These are phyloP conservation scores for Calonectria crousiana DNA, from an alignment of 2,329 filamentous ascomycete species.

Conservation along the genomic window DNA sequence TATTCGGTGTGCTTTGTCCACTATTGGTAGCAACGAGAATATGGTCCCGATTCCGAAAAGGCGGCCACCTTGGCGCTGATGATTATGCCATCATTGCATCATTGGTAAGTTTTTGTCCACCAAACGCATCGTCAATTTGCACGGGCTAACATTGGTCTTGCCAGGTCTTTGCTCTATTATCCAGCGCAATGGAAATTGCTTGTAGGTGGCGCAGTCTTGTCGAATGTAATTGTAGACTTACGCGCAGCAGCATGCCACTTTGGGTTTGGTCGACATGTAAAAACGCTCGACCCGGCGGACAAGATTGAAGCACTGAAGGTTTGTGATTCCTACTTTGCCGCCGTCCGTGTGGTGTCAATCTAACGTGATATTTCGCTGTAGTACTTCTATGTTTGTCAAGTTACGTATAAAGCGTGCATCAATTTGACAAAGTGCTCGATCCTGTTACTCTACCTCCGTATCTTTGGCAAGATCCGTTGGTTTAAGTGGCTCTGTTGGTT, in stretches of 20 bases:
- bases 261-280: slow-evolving; percentile 38
- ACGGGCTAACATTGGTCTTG: neutral
- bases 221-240: neutral
- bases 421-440: slow-evolving; percentile 50
- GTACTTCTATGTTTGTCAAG: slow-evolving; percentile 44
- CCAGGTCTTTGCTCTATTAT: slow-evolving; percentile 28
- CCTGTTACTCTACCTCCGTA: slow-evolving; percentile 49
- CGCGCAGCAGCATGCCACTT: slow-evolving; percentile 36
- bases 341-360: neutral
- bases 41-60: slow-evolving; percentile 37
- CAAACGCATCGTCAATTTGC: neutral
- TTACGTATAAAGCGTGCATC: slow-evolving; percentile 48
- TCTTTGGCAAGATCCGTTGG: slow-evolving; percentile 46
- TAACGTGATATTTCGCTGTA: slow-evolving; percentile 5
- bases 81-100: slow-evolving; percentile 39
- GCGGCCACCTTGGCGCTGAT: slow-evolving; percentile 37
- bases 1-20: slow-evolving; percentile 41
- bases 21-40: slow-evolving; percentile 32
- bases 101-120: slow-evolving; percentile 25
- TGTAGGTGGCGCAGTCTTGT: slow-evolving; percentile 16
- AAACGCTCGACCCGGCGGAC: slow-evolving; percentile 23
- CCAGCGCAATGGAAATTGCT: slow-evolving; percentile 33
- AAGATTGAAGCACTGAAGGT: slow-evolving; percentile 38
- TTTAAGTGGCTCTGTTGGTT: slow-evolving; percentile 43
- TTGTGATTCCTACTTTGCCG: neutral